Conservation (phyloP, 2,329 filamentous ascomycete genomes). For the Pyrenochaeta sp. region DNA sequence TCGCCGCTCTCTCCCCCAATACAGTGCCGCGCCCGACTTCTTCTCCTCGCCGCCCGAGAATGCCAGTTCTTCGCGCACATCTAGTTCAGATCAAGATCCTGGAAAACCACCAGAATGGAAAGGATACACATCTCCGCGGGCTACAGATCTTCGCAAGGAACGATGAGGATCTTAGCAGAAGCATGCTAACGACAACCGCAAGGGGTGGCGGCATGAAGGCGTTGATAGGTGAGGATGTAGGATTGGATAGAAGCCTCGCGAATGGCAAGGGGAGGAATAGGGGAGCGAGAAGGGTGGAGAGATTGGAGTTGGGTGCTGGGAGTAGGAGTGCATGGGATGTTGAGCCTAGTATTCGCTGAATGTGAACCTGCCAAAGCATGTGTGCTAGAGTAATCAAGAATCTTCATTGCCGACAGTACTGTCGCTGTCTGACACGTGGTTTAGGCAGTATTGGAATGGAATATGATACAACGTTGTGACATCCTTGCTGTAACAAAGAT, state of each 20-base stretch:
- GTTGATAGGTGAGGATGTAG: constrained; percentile 19
- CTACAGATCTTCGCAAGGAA: constrained; percentile 80
- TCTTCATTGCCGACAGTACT: too few relatives aligned
- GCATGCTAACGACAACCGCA: neutral
- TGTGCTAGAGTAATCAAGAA: neutral
- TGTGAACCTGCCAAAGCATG: neutral
- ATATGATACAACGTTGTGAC: too few relatives aligned
- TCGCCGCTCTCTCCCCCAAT: constrained; percentile 27
- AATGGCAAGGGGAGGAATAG: constrained; percentile 9
- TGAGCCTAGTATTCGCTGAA: constrained; percentile 27
- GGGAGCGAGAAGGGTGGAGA: constrained; percentile 16
- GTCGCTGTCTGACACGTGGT: too few relatives aligned
- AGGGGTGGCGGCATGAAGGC: constrained; percentile 10
- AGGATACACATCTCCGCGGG: constrained; percentile 95
- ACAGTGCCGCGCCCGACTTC: neutral
- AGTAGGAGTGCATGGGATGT: constrained; percentile 25
- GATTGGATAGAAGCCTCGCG: constrained; percentile 11
- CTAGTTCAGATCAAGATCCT: constrained; percentile 89
- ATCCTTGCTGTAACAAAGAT: too few relatives aligned
- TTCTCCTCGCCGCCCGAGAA: constrained; percentile 62
- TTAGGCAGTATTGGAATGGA: too few relatives aligned
- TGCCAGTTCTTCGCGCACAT: constrained; percentile 83
- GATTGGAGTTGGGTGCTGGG: constrained; percentile 19
- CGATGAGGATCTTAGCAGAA: constrained; percentile 25
- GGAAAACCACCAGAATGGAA: constrained; percentile 98